phyloP scores from a whole-genome alignment of 495 filamentous ascomycete species.

The Penicillium bovifimosum region DNA sequence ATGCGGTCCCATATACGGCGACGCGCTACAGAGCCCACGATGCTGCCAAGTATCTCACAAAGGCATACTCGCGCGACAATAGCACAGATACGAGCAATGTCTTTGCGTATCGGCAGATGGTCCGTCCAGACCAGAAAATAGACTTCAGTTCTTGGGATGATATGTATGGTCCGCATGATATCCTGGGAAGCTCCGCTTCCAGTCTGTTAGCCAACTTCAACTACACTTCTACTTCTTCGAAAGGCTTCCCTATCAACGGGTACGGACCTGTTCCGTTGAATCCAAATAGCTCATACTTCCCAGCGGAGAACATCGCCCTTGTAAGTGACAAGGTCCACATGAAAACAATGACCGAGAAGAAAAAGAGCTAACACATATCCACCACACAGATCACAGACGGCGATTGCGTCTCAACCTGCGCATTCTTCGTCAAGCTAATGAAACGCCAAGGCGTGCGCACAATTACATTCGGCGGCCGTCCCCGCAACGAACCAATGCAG shows the following conservation, averaged over 20 bases:
- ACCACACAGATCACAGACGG: conserved; percentile 46
- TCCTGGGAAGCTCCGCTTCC: conserved; percentile 40
- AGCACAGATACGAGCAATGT: conserved; percentile 15
- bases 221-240: conserved; percentile 36
- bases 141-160: conserved; percentile 51
- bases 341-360: background rate
- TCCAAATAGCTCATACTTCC: conserved; percentile 32
- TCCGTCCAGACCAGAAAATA: conserved; percentile 21
- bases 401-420: conserved; percentile 60
- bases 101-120: conserved; percentile 16
- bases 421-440: conserved; percentile 53
- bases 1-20: conserved; percentile 29
- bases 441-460: conserved; percentile 52
- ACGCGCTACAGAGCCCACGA: conserved; percentile 42
- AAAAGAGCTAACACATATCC: background rate
- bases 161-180: conserved; percentile 42
- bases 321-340: conserved; percentile 10
- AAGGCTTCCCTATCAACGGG: conserved; percentile 32
- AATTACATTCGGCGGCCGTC: conserved; percentile 57
- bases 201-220: conserved; percentile 47
- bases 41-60: conserved; percentile 36
- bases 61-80: conserved; percentile 21
- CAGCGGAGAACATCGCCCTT: conserved; percentile 47
- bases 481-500: conserved; percentile 53
- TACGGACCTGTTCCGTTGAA: conserved; percentile 30